A percentile compares a stretch with the other conserved stretches of the same genome.
These are phyloP conservation scores for Micractinium sp. DNA, from an alignment of 139 green algal genomes.

Conservation along the genomic window DNA sequence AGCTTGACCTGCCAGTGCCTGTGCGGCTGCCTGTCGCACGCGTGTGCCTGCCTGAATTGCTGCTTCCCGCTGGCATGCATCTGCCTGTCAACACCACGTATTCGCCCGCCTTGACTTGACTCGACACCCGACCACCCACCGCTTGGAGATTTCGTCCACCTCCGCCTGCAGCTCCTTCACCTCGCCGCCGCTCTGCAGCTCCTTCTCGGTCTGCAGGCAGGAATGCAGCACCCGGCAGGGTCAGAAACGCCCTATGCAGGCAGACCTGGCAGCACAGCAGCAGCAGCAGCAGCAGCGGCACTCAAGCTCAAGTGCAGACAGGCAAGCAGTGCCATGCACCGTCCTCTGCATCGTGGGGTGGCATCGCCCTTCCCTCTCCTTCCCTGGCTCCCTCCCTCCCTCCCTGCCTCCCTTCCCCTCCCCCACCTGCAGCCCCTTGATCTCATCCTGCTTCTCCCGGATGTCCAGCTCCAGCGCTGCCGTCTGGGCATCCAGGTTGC, in stretches of 20 bases:
- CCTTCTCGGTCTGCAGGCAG: slow-evolving; percentile 57
- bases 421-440: slow-evolving; percentile 41
- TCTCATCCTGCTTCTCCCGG: slow-evolving; percentile 48
- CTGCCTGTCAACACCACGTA: background rate
- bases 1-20: too few relatives aligned
- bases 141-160: slow-evolving; percentile 71
- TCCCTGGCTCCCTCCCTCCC: background rate
- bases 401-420: too few relatives aligned
- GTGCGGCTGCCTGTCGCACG: too few relatives aligned
- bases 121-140: background rate
- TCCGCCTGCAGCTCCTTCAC: slow-evolving; percentile 58
- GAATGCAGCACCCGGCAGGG: background rate
- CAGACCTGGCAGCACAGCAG: background rate
- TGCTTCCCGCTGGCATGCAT: too few relatives aligned
- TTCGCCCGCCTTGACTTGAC: background rate
- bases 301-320: background rate
- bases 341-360: too few relatives aligned
- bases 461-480: slow-evolving; percentile 30
- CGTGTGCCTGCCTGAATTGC: too few relatives aligned
- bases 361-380: too few relatives aligned
- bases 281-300: background rate
- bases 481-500: slow-evolving; percentile 40
- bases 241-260: background rate
- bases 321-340: too few relatives aligned
- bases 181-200: slow-evolving; percentile 64